Percentiles rank a stretch among this genome's conserved stretches.
phyloP scores from a whole-genome alignment of 345 rosid genomes.

The Erodium maritimum region DNA sequence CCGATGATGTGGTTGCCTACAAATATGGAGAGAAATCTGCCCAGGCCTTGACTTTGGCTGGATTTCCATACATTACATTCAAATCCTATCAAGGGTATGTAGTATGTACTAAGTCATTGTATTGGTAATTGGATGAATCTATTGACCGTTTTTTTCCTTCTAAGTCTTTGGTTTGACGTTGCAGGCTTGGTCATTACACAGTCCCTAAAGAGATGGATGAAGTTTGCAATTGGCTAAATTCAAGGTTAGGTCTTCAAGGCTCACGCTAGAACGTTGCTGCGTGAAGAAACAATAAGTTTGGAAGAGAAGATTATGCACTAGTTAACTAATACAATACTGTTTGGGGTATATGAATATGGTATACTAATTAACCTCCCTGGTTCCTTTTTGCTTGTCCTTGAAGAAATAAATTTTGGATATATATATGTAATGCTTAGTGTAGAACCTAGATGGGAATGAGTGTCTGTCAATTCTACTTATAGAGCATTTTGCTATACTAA shows the following conservation, averaged over 20 bases:
- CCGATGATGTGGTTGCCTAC: constrained; percentile 74
- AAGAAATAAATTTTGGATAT: neutral
- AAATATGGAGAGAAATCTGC: constrained; percentile 77
- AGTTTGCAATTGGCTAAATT: constrained; percentile 58
- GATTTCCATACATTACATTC: constrained; percentile 57
- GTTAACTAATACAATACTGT: too few relatives aligned
- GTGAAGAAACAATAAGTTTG: too few relatives aligned
- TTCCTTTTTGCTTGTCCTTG: neutral
- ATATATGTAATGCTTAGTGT: too few relatives aligned
- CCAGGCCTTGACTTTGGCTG: constrained; percentile 40
- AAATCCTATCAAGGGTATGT: constrained; percentile 53
- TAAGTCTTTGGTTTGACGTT: constrained; percentile 9
- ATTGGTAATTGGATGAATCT: neutral
- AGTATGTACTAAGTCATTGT: constrained; percentile 13
- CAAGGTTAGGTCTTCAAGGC: constrained; percentile 64
- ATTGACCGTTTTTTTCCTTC: too few relatives aligned
- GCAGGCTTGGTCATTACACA: constrained; percentile 87
- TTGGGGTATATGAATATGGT: neutral
- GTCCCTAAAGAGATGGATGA: constrained; percentile 80
- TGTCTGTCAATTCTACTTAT: too few relatives aligned
- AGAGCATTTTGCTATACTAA: neutral
- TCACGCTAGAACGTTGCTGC: neutral
- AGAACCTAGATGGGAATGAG: too few relatives aligned
- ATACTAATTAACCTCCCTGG: neutral
- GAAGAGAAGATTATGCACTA: too few relatives aligned